Evolutionary conservation across 2,329 filamentous ascomycete species (phyloP).

Genomic region (Alternaria ethzedia): DNA sequence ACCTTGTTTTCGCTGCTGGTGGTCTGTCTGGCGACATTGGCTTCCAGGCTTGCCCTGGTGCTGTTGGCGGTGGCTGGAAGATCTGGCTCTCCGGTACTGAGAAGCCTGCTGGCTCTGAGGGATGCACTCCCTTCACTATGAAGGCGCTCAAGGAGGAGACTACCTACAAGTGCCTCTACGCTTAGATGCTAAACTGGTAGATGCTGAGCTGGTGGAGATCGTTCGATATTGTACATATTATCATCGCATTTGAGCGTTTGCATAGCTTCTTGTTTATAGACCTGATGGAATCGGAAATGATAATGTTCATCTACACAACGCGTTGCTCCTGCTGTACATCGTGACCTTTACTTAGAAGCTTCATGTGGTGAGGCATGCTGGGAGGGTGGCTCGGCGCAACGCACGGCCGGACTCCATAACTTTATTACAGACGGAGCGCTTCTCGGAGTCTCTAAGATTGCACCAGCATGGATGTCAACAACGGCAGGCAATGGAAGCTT

Average conservation of each 20-base stretch:
- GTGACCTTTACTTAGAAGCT: not conserved
- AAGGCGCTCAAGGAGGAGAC: constrained; percentile 12
- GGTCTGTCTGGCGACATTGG: constrained; percentile 38
- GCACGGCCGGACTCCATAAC: not conserved
- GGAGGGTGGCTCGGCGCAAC: not conserved
- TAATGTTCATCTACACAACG: not conserved
- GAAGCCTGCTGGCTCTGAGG: constrained; percentile 28
- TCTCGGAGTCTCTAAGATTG: not conserved
- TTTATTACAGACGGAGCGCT: not conserved
- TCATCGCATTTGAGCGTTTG: constrained; percentile 7
- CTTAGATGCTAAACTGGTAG: not conserved
- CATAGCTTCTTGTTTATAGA: constrained; percentile 5
- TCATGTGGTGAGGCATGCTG: not conserved
- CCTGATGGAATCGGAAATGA: constrained; percentile 1
- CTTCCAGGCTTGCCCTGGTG: constrained; percentile 62
- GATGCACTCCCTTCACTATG: constrained; percentile 6
- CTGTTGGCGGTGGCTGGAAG: constrained; percentile 49
- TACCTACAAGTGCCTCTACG: constrained; percentile 11
- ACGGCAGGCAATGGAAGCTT: not conserved
- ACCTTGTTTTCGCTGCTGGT: constrained; percentile 55
- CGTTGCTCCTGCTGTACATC: not conserved
- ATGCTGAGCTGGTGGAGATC: not conserved
- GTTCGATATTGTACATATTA: constrained; percentile 1
- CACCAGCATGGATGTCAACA: not conserved
- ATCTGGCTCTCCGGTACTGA: constrained; percentile 30